A percentile compares a stretch with the other conserved stretches of the same genome.
These are phyloP conservation scores for Simplicillium aogashimaense DNA, from an alignment of 2,329 filamentous ascomycete species.

Conservation along the genomic window DNA sequence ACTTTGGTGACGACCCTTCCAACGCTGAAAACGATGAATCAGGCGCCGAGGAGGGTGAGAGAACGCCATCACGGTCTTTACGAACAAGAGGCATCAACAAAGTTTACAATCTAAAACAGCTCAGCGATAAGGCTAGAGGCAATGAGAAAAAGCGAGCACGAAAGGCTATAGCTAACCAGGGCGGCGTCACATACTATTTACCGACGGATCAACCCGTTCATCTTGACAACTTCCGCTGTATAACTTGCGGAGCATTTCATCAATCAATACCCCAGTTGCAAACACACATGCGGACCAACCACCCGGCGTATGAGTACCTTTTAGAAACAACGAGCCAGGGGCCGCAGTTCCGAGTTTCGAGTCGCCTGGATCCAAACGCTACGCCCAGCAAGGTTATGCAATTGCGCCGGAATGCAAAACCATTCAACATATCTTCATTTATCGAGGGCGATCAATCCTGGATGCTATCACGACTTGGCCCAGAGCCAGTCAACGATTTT, in stretches of 20 bases:
- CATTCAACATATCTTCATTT: slow-evolving; percentile 34
- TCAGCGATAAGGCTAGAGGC: slow-evolving; percentile 48
- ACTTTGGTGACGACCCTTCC: slow-evolving; percentile 14
- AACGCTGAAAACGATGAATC: slow-evolving; percentile 16
- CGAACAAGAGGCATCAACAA: slow-evolving; percentile 36
- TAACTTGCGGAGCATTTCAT: slow-evolving; percentile 38
- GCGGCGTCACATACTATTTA: slow-evolving; percentile 34
- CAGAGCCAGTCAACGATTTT: slow-evolving; percentile 17
- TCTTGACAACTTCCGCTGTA: slow-evolving; percentile 39
- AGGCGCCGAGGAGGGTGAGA: slow-evolving; percentile 35
- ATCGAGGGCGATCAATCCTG: slow-evolving; percentile 36
- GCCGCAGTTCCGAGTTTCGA: slow-evolving; percentile 28
- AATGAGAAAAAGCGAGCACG: slow-evolving; percentile 32
- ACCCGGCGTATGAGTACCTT: slow-evolving; percentile 35
- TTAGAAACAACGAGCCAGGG: slow-evolving; percentile 24
- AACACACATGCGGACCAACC: slow-evolving; percentile 34
- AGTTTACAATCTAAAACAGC: slow-evolving; percentile 49
- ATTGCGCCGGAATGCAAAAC: slow-evolving; percentile 21
- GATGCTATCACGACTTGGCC: slow-evolving; percentile 30
- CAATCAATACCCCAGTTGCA: slow-evolving; percentile 36
- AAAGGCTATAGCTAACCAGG: slow-evolving; percentile 20
- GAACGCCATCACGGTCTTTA: slow-evolving; percentile 41
- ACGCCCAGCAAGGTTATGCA: slow-evolving; percentile 8
- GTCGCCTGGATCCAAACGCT: slow-evolving; percentile 7
- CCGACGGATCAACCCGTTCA: slow-evolving; percentile 32